Percentiles rank a stretch among this genome's conserved stretches.
Evolutionary conservation across 2,329 filamentous ascomycete species (phyloP).

Genomic region (Monilinia fructigena): DNA sequence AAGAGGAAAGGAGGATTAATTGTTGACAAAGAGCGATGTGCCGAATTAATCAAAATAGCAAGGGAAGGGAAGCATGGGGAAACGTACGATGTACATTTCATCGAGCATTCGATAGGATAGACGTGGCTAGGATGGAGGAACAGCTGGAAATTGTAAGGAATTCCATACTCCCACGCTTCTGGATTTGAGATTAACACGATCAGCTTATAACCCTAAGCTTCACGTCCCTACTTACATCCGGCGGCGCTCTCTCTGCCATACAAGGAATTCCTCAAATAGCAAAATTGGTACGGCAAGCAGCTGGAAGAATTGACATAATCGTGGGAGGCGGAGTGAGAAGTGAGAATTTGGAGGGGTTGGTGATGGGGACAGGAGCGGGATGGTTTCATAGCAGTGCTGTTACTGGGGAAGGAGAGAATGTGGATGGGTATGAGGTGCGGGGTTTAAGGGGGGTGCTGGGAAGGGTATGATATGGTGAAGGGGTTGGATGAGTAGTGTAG

Average conservation of each 20-base stretch:
- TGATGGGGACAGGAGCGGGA: slow-evolving; percentile 29
- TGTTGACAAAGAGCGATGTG: slow-evolving; percentile 46
- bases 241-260: slow-evolving; percentile 37
- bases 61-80: slow-evolving; percentile 34
- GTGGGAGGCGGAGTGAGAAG: slow-evolving; percentile 52
- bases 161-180: not conserved
- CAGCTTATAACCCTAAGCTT: slow-evolving; percentile 39
- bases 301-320: slow-evolving; percentile 46
- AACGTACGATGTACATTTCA: slow-evolving; percentile 53
- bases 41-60: slow-evolving; percentile 43
- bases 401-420: slow-evolving; percentile 38
- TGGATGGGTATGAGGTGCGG: slow-evolving; percentile 33
- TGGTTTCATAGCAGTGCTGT: slow-evolving; percentile 48
- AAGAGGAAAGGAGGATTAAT: slow-evolving; percentile 5
- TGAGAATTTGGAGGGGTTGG: slow-evolving; percentile 44
- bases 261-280: slow-evolving; percentile 28
- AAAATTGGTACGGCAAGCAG: slow-evolving; percentile 40
- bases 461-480: too few species aligned
- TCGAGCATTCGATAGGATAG: slow-evolving; percentile 50
- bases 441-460: slow-evolving; percentile 19
- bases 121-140: slow-evolving; percentile 23
- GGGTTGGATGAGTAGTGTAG: too few species aligned
- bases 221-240: slow-evolving; percentile 49
- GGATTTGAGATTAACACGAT: too few species aligned
- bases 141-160: slow-evolving; percentile 40